Percentiles rank a stretch among this genome's conserved stretches.
Evolutionary conservation across 2,329 filamentous ascomycete genomes (phyloP).

Genomic region (Colletotrichum zoysiae): DNA sequence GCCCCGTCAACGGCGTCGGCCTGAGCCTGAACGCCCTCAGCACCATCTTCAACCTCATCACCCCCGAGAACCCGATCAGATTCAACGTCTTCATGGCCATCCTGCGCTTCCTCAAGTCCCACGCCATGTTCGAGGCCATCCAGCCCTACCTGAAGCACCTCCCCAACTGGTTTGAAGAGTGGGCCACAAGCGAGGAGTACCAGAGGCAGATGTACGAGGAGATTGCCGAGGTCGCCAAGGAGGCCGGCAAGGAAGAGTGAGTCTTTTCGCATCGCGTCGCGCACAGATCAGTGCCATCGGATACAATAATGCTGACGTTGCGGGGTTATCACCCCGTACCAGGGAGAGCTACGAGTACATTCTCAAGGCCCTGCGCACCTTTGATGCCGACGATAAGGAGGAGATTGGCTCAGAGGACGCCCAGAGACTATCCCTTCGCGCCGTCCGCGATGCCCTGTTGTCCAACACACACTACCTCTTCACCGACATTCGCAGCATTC

Average conservation of each 20-base stretch:
- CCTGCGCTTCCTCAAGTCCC: conserved; percentile 81
- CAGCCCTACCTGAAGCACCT: conserved; percentile 87
- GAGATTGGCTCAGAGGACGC: conserved; percentile 71
- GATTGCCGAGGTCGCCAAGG: conserved; percentile 83
- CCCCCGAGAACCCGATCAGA: conserved; percentile 80
- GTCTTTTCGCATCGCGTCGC: conserved; percentile 50
- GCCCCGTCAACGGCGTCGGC: conserved; percentile 84
- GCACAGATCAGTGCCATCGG: background rate
- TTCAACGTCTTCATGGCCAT: conserved; percentile 94
- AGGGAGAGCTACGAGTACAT: conserved; percentile 77
- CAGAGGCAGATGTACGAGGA: conserved; percentile 87
- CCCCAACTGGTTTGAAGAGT: conserved; percentile 83
- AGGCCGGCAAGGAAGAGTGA: conserved; percentile 82
- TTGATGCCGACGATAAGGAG: conserved; percentile 67
- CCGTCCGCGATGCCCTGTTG: conserved; percentile 66
- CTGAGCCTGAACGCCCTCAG: conserved; percentile 91
- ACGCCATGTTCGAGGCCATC: conserved; percentile 84
- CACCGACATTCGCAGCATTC: conserved; percentile 84
- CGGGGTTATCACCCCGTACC: conserved; percentile 1
- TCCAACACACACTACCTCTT: conserved; percentile 74
- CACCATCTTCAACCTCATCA: conserved; percentile 95
- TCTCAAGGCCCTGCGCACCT: conserved; percentile 71
- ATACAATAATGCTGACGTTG: conserved; percentile 20
- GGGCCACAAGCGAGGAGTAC: conserved; percentile 86
- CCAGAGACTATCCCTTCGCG: conserved; percentile 70